Evolutionary conservation across 768 basidiomycete species (phyloP).

Genomic region (Russula emetica): DNA sequence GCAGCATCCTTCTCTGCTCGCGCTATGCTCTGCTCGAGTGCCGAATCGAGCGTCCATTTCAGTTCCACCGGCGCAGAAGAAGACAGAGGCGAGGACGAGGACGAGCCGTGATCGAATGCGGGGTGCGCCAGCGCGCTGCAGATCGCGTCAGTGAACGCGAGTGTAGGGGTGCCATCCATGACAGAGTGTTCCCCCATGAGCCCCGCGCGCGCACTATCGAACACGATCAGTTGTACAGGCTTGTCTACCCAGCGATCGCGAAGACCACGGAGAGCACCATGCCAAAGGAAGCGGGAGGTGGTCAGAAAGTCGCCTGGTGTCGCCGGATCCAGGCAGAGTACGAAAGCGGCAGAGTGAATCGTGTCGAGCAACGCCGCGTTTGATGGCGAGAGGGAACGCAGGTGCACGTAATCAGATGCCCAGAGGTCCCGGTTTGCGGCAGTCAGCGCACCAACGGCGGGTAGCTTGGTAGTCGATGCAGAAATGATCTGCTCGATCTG

Average conservation of each 20-base stretch:
- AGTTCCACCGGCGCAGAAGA: conserved; percentile 46
- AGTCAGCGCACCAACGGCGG: conserved; percentile 72
- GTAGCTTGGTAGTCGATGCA: conserved; percentile 49
- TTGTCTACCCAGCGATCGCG: conserved; percentile 87
- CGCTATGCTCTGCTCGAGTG: conserved; percentile 48
- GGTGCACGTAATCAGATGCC: conserved; percentile 46
- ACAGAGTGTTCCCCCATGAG: conserved; percentile 91
- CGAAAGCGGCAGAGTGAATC: conserved; percentile 83
- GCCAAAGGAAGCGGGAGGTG: conserved; percentile 74
- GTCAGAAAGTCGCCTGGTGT: conserved; percentile 51
- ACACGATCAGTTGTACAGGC: conserved; percentile 81
- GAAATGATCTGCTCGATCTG: conserved; percentile 71
- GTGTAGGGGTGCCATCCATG: conserved; percentile 87
- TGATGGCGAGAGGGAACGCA: conserved; percentile 49
- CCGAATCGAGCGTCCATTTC: conserved; percentile 57
- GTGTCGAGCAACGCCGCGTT: conserved; percentile 64
- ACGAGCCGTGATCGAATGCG: conserved; percentile 58
- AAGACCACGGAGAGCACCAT: conserved; percentile 61
- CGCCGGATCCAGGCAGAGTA: conserved; percentile 70
- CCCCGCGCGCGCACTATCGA: conserved; percentile 75
- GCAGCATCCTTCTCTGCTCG: conserved; percentile 52
- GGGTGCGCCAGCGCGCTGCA: conserved; percentile 55
- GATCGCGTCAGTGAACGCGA: conserved; percentile 65
- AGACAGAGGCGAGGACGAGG: conserved; percentile 30
- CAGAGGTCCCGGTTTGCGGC: conserved; percentile 81